Conservation (phyloP, 2,329 filamentous ascomycete genomes). For the Apiospora kogelbergensis region DNA sequence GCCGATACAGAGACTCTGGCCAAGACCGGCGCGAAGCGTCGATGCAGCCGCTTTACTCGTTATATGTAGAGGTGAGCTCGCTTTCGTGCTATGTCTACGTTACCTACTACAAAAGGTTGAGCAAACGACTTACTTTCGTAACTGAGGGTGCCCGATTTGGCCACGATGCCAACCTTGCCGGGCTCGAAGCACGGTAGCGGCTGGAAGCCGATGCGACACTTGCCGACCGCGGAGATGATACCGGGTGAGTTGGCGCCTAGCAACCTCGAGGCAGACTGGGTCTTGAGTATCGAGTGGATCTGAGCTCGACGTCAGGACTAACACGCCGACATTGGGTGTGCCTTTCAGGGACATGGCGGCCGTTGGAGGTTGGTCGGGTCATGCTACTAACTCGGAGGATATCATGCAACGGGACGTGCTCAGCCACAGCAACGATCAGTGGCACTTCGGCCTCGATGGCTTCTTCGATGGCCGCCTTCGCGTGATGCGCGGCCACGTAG, state of each 20-base stretch:
- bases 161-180: slow-evolving; percentile 68
- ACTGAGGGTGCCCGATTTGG: slow-evolving; percentile 72
- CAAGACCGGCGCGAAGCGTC: slow-evolving; percentile 66
- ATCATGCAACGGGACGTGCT: slow-evolving; percentile 74
- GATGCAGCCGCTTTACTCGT: slow-evolving; percentile 60
- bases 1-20: slow-evolving; percentile 71
- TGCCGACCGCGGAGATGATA: slow-evolving; percentile 70
- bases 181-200: slow-evolving; percentile 71
- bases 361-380: no score
- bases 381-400: slow-evolving; percentile 57
- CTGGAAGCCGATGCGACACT: slow-evolving; percentile 65
- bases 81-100: neutral
- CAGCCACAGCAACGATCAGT: slow-evolving; percentile 73
- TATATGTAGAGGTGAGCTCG: neutral
- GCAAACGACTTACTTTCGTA: slow-evolving; percentile 53
- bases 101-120: no score
- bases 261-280: slow-evolving; percentile 67
- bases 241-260: slow-evolving; percentile 74
- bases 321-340: neutral
- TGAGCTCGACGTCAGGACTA: slow-evolving; percentile 29
- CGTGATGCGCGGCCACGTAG: slow-evolving; percentile 76
- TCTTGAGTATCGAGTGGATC: slow-evolving; percentile 68
- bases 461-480: slow-evolving; percentile 72
- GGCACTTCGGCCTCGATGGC: slow-evolving; percentile 76
- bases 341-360: no score